These are phyloP conservation scores for Gracilariopsis chorda DNA, from an alignment of 23 red algal genomes.

Conservation along the genomic window DNA sequence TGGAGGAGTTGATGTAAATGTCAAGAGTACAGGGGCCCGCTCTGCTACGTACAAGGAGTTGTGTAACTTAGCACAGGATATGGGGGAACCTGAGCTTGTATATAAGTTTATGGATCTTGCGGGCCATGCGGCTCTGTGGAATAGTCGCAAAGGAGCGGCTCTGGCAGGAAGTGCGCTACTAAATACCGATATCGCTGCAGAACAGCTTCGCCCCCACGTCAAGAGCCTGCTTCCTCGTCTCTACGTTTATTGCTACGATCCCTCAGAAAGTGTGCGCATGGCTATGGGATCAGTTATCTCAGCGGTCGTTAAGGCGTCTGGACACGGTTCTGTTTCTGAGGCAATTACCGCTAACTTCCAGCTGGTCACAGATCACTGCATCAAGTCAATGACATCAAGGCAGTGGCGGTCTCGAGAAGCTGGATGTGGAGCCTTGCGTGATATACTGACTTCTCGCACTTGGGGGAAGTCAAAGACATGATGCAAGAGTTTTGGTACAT, in stretches of 20 bases:
- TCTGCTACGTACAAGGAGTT: slow-evolving; percentile 71
- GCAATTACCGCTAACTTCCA: slow-evolving; percentile 52
- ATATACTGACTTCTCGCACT: slow-evolving; percentile 32
- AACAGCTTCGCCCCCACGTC: slow-evolving; percentile 72
- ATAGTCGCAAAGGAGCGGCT: slow-evolving; percentile 68
- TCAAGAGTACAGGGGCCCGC: neutral
- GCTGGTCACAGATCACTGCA: slow-evolving; percentile 29
- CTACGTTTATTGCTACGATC: slow-evolving; percentile 73
- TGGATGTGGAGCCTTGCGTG: slow-evolving; percentile 41
- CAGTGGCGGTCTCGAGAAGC: slow-evolving; percentile 71
- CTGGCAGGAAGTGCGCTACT: slow-evolving; percentile 62
- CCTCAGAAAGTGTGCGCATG: slow-evolving; percentile 48
- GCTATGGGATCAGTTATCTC: slow-evolving; percentile 62
- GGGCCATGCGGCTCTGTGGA: slow-evolving; percentile 64
- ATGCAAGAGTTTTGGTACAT: slow-evolving; percentile 57
- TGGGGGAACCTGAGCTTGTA: slow-evolving; percentile 73
- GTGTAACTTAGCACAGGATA: slow-evolving; percentile 52
- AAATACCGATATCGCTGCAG: slow-evolving; percentile 37
- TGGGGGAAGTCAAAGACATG: slow-evolving; percentile 60
- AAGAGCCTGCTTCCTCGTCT: slow-evolving; percentile 52
- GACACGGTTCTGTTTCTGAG: slow-evolving; percentile 38
- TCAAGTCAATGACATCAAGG: slow-evolving; percentile 35
- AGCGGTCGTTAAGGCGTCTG: slow-evolving; percentile 44
- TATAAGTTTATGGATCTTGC: slow-evolving; percentile 87
- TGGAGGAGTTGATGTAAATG: slow-evolving; percentile 18